These are phyloP conservation scores for Histomonas meleagridis DNA, from an alignment of 208 protist species.

Conservation along the genomic window DNA sequence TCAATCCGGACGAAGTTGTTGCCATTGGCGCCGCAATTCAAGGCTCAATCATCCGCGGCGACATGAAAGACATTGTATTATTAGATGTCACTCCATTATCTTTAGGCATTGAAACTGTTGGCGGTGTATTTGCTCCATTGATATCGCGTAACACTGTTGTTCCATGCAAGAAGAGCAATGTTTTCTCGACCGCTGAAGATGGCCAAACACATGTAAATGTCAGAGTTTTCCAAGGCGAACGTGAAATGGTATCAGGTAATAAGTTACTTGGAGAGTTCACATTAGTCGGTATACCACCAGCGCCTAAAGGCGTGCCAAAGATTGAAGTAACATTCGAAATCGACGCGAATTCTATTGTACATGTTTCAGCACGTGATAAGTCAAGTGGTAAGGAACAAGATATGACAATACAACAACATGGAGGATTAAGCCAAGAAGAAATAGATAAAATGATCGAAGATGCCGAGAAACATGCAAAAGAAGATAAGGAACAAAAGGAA, in stretches of 20 bases:
- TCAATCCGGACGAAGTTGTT: constrained; percentile 99
- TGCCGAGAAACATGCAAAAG: constrained; percentile 53
- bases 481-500: constrained; percentile 50
- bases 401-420: constrained; percentile 60
- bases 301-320: constrained; percentile 62
- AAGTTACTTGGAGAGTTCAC: constrained; percentile 70
- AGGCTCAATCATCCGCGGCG: constrained; percentile 60
- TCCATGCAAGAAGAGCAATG: constrained; percentile 82
- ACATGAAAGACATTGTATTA: constrained; percentile 79
- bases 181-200: constrained; percentile 72
- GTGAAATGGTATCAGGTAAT: constrained; percentile 68
- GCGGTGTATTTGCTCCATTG: constrained; percentile 84
- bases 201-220: constrained; percentile 73
- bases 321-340: constrained; percentile 76
- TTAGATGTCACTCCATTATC: constrained; percentile 94
- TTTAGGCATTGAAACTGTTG: constrained; percentile 90
- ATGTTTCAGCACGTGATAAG: constrained; percentile 70
- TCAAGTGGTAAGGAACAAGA: constrained; percentile 62
- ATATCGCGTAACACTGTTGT: constrained; percentile 95
- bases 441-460: constrained; percentile 65
- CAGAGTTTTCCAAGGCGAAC: constrained; percentile 76
- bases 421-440: constrained; percentile 60
- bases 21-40: constrained; percentile 94
- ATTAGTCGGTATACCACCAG: constrained; percentile 61
- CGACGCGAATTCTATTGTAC: constrained; percentile 72